Evolutionary conservation across 768 basidiomycete species (phyloP), one percentile per base, ranked within the genome.

Genomic region (Auriscalpium vulgare): DNA sequence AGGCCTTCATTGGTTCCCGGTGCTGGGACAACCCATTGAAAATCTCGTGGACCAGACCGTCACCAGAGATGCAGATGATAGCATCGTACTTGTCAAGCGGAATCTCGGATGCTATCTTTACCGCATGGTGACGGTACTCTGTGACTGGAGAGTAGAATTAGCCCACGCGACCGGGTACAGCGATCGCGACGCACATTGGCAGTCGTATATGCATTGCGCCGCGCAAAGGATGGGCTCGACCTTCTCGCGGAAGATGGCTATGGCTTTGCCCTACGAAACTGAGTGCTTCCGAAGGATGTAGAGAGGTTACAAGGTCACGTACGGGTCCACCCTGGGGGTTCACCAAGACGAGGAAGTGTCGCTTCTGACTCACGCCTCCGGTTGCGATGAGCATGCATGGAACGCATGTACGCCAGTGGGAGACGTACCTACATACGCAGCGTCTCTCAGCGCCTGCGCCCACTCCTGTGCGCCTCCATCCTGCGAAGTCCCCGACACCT

Each of bases 271-370:
- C 88, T 93, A 60, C 23, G 34, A 44, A 52, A 47, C 55, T 35
- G 16, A 23, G 56, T 55, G 53, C 23, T 49, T 37, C 37, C 17
- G 51, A 44, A 44, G 51, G 54, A 52, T 7, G n/a, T 37, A 38
- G 35, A 37, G 43, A 16, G 46, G 10, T 49, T 16, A 7, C 17
- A 43, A 23, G 19, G 19, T 38, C 1, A 74, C 84, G 35, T 65
- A 90, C 91, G 19, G 75, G 77, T n/a, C 92, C 92, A 51, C 91
- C 84, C 54, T 77, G 70, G 9, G 92, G 92, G 67, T 94, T 95
- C 40, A 95, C 75, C 45, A 95, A 65, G 8, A 93, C 77, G 59
- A 83, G 81, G 35, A 95, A 65, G 17, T 74, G 71, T 47, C 84
- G 76, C 50, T 73, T 67, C 19, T 76, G 81, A 61, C 78, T 78